A percentile compares a stretch with the other conserved stretches of the same genome.
phyloP scores from a whole-genome alignment of 371 early-diverging fungal genomes.

The Mortierella sp. region DNA sequence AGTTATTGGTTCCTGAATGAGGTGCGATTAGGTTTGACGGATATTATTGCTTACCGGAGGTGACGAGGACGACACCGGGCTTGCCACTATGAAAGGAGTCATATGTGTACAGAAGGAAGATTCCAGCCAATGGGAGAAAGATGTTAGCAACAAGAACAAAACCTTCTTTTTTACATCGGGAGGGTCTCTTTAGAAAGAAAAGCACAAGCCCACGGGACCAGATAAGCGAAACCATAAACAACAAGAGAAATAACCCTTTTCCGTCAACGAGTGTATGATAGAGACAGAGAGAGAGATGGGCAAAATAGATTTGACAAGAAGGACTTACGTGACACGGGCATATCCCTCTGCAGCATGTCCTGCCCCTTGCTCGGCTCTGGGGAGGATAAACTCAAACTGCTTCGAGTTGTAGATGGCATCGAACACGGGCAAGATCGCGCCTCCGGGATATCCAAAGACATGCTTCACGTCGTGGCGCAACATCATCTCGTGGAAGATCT shows the following conservation, averaged over 20 bases:
- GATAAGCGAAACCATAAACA: constrained; percentile 46
- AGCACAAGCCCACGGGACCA: constrained; percentile 10
- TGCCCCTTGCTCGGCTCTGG: constrained; percentile 98
- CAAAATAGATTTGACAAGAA: not conserved
- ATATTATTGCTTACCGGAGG: constrained; percentile 56
- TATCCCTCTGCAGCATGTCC: constrained; percentile 99
- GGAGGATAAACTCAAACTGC: constrained; percentile 95
- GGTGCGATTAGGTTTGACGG: not conserved
- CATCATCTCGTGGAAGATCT: constrained; percentile 99
- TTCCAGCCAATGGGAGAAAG: constrained; percentile 17
- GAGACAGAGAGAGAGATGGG: not conserved
- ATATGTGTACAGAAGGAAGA: constrained; percentile 3
- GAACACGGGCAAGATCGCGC: constrained; percentile 97
- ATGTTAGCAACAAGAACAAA: not conserved
- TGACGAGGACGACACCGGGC: constrained; percentile 96
- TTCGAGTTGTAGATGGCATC: constrained; percentile 97
- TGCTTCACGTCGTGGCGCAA: constrained; percentile 91
- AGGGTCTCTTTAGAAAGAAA: not conserved
- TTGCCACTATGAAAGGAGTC: constrained; percentile 74
- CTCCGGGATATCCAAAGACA: constrained; percentile 98
- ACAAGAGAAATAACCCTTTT: not conserved
- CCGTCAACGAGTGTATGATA: not conserved
- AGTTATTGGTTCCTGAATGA: not conserved
- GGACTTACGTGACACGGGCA: constrained; percentile 89
- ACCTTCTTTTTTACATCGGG: constrained; percentile 15